phyloP scores from a whole-genome alignment of 1,284 basidiomycete species.

The Chondrostereum purpureum region DNA sequence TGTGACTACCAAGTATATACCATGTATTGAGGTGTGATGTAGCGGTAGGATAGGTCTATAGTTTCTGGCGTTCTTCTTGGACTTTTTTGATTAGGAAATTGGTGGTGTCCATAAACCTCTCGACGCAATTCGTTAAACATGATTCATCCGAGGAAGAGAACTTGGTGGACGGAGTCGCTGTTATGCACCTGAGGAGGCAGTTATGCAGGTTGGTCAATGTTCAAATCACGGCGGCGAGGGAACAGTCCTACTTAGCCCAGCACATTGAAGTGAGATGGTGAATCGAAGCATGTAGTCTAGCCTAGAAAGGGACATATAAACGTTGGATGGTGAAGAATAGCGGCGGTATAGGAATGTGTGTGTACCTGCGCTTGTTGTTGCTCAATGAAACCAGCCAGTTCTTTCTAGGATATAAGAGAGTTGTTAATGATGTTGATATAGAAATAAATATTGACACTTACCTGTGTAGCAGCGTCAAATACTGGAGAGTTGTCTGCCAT shows the following conservation, averaged over 20 bases:
- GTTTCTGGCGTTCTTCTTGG: constrained; percentile 45
- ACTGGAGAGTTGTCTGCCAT: constrained; percentile 54
- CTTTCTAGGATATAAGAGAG: constrained; percentile 50
- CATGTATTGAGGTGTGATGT: constrained; percentile 5
- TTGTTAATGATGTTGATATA: too few relatives aligned
- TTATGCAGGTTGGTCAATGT: too few relatives aligned
- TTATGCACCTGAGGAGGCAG: constrained; percentile 64
- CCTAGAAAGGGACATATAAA: constrained; percentile 23
- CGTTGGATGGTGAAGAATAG: too few relatives aligned
- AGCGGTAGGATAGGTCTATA: constrained; percentile 18
- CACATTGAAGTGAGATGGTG: constrained; percentile 72
- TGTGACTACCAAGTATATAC: constrained; percentile 12
- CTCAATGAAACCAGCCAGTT: constrained; percentile 80
- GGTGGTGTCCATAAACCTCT: constrained; percentile 91
- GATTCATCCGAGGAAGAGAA: constrained; percentile 82
- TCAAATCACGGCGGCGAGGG: constrained; percentile 7
- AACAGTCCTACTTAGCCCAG: constrained; percentile 82
- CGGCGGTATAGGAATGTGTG: constrained; percentile 10
- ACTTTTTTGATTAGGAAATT: constrained; percentile 81
- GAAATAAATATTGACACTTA: constrained; percentile 25
- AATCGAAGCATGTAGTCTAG: constrained; percentile 59
- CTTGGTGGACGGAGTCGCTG: constrained; percentile 73
- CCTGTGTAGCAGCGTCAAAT: constrained; percentile 77
- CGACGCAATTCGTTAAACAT: constrained; percentile 89
- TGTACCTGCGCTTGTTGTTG: constrained; percentile 80